Percentiles rank a stretch among this genome's conserved stretches.
These are phyloP conservation scores for Ceratocystis lukuohia DNA, from an alignment of 2,329 filamentous ascomycete genomes.

Conservation along the genomic window DNA sequence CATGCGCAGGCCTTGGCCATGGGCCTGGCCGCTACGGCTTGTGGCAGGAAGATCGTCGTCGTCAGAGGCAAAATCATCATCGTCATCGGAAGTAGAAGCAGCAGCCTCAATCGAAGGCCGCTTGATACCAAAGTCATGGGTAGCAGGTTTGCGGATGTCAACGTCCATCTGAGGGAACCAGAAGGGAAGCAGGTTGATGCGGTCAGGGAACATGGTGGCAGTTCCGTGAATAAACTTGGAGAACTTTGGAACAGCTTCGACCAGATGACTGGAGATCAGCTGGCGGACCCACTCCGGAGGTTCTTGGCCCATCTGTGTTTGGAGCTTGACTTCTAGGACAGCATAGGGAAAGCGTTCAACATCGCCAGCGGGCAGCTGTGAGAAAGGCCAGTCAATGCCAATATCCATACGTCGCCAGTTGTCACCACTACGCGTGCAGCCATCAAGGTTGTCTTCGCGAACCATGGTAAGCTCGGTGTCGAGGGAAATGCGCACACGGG, in stretches of 20 bases:
- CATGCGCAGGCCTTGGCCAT: background rate
- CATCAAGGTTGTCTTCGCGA: constrained; percentile 89
- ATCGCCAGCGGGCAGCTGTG: constrained; percentile 71
- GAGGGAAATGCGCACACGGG: constrained; percentile 87
- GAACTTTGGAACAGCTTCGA: constrained; percentile 98
- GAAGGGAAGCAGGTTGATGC: constrained; percentile 83
- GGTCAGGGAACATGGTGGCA: constrained; percentile 70
- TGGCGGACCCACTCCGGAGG: constrained; percentile 94
- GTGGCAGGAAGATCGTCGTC: constrained; percentile 36
- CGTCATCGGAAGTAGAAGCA: constrained; percentile 62
- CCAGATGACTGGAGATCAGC: constrained; percentile 80
- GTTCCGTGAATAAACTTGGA: constrained; percentile 98
- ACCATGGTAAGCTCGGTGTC: constrained; percentile 94
- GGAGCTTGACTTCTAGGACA: constrained; percentile 90
- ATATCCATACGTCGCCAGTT: constrained; percentile 98
- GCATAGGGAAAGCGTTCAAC: constrained; percentile 90
- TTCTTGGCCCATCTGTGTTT: constrained; percentile 89
- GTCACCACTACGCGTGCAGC: constrained; percentile 57
- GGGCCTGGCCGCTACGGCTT: background rate
- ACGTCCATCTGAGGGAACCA: constrained; percentile 99
- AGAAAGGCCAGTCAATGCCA: constrained; percentile 89
- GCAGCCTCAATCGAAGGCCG: constrained; percentile 45
- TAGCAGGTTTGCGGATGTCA: constrained; percentile 86
- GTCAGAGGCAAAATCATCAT: constrained; percentile 57
- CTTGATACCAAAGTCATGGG: constrained; percentile 81